A percentile compares a stretch with the other conserved stretches of the same genome.
Conservation (phyloP, 2,329 filamentous ascomycete genomes). For the Mariannaea sp. region DNA sequence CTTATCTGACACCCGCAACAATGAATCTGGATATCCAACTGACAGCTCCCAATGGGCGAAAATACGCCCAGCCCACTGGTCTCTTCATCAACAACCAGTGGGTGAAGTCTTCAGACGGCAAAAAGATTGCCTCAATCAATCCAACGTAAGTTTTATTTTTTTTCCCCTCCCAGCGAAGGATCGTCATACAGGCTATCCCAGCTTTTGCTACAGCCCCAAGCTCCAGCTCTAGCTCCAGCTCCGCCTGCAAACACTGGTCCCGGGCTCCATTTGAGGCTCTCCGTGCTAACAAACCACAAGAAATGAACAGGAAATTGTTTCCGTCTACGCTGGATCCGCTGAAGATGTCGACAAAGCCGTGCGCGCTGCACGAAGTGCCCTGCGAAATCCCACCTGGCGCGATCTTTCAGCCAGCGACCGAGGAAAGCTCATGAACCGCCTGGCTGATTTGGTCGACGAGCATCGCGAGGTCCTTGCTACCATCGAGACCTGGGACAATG, state of each 20-base stretch:
- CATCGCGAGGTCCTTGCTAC: slow-evolving; percentile 58
- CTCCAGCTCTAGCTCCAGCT: too few species aligned
- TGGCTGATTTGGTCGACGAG: slow-evolving; percentile 68
- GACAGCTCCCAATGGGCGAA: slow-evolving; percentile 62
- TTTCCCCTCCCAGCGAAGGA: too few species aligned
- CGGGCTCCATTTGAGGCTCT: too few species aligned
- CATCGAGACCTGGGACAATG: slow-evolving; percentile 76
- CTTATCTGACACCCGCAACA: background rate
- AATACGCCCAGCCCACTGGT: slow-evolving; percentile 69
- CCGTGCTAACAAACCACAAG: slow-evolving; percentile 21
- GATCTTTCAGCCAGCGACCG: slow-evolving; percentile 69
- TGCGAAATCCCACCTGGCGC: slow-evolving; percentile 71
- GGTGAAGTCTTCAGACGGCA: slow-evolving; percentile 61
- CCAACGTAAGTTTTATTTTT: slow-evolving; percentile 39
- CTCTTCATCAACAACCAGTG: slow-evolving; percentile 82
- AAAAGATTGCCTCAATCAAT: slow-evolving; percentile 65
- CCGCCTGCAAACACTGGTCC: too few species aligned
- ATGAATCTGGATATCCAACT: slow-evolving; percentile 38
- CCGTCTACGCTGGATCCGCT: slow-evolving; percentile 39
- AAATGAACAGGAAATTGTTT: slow-evolving; percentile 41
- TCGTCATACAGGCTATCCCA: background rate
- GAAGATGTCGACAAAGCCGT: slow-evolving; percentile 44
- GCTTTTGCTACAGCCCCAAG: background rate
- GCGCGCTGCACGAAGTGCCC: slow-evolving; percentile 64
- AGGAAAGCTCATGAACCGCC: slow-evolving; percentile 70